Percentiles rank a stretch among this genome's conserved stretches.
phyloP scores from a whole-genome alignment of 2,329 filamentous ascomycete species.

The Lecanicillium sp. region DNA sequence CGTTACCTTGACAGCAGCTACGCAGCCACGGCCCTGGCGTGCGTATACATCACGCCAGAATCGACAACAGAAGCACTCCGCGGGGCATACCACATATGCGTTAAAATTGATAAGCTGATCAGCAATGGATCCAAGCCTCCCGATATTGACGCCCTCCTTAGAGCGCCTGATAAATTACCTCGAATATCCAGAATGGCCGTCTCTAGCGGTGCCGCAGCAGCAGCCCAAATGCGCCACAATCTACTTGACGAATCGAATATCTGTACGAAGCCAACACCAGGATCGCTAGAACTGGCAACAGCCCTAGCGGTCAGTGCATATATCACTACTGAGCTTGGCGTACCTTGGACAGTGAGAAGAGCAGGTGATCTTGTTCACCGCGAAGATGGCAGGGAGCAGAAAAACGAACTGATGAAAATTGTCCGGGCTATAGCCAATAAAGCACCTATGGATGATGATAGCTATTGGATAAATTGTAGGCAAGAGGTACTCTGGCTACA shows the following conservation, averaged over 20 bases:
- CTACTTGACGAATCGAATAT: constrained; percentile 53
- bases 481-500: constrained; percentile 65
- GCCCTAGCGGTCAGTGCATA: constrained; percentile 55
- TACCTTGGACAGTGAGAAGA: constrained; percentile 40
- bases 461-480: constrained; percentile 53
- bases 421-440: constrained; percentile 43
- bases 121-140: constrained; percentile 52
- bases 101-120: constrained; percentile 24
- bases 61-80: constrained; percentile 3
- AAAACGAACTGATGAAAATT: constrained; percentile 48
- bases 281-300: constrained; percentile 51
- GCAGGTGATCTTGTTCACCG: constrained; percentile 57
- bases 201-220: constrained; percentile 15
- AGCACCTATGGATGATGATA: constrained; percentile 51
- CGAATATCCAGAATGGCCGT: constrained; percentile 15
- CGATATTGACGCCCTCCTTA: constrained; percentile 38
- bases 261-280: constrained; percentile 52
- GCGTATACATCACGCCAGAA: constrained; percentile 5
- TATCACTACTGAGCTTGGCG: constrained; percentile 42
- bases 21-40: constrained; percentile 19
- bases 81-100: constrained; percentile 7
- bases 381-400: constrained; percentile 56
- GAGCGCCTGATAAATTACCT: constrained; percentile 32
- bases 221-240: constrained; percentile 26
- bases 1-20: constrained; percentile 13